phyloP scores from a whole-genome alignment of 2,329 filamentous ascomycete species.

The Colletotrichum sublineola region DNA sequence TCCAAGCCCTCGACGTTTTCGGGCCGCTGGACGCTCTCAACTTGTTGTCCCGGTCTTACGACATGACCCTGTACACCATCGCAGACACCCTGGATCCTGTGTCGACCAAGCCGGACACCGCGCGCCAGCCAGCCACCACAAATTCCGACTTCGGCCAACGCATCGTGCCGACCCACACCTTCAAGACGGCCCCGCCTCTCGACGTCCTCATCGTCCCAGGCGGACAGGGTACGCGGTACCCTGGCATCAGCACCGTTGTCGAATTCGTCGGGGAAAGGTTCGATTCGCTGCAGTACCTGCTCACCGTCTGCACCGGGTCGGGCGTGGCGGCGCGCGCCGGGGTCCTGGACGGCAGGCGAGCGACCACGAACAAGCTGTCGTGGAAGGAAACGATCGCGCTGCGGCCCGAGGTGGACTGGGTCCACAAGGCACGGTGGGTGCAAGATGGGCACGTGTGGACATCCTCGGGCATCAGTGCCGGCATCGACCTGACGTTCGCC shows the following conservation, averaged over 20 bases:
- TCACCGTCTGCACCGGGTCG: constrained; percentile 71
- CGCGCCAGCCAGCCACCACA: background rate
- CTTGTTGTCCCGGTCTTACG: constrained; percentile 41
- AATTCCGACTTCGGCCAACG: constrained; percentile 38
- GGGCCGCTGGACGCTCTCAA: constrained; percentile 55
- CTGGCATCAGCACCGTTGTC: constrained; percentile 50
- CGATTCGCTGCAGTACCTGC: constrained; percentile 59
- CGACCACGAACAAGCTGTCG: constrained; percentile 69
- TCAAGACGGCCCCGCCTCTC: constrained; percentile 58
- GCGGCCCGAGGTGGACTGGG: constrained; percentile 63
- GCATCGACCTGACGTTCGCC: constrained; percentile 72
- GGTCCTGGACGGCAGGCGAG: constrained; percentile 64
- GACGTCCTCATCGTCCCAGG: constrained; percentile 70
- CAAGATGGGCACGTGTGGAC: constrained; percentile 71
- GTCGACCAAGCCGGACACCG: constrained; percentile 26
- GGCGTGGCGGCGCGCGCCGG: constrained; percentile 65
- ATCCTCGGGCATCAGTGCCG: constrained; percentile 69
- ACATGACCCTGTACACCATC: constrained; percentile 42
- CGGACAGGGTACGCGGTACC: constrained; percentile 58
- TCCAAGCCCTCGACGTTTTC: constrained; percentile 55
- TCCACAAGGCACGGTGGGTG: constrained; percentile 68
- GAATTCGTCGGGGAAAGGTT: constrained; percentile 56
- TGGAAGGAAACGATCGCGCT: constrained; percentile 57
- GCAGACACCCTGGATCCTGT: constrained; percentile 41
- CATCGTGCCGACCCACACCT: constrained; percentile 54